Evolutionary conservation across 2,329 filamentous ascomycete genomes (phyloP), one percentile per base, ranked within the genome.

Genomic region (Calcarisporium arbuscula): DNA sequence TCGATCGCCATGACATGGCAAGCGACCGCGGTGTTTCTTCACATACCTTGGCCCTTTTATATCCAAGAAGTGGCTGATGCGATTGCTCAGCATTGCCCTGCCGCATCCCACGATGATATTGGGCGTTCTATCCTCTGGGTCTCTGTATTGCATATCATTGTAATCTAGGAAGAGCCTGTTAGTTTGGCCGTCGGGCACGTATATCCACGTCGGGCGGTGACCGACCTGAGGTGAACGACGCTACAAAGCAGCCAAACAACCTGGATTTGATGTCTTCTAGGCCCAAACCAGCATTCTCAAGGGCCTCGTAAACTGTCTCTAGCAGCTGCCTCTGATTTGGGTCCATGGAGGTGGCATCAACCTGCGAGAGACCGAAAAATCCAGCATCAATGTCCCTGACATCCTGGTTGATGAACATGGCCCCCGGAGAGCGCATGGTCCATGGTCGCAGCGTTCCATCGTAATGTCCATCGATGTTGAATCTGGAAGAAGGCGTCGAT

Each of bases 1-100:
- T n/a, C n/a, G n/a, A n/a, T n/a, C n/a, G n/a, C n/a, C n/a, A n/a
- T n/a, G n/a, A n/a, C n/a, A n/a, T n/a, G n/a, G n/a, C n/a, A n/a
- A n/a, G n/a, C n/a, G n/a, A n/a, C n/a, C n/a, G n/a, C n/a, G n/a
- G n/a, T n/a, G 19, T 11, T 4, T 16, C 20, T 19, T 26, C 21
- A 23, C 22, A 11, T 6, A 28, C 35, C 35, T 38, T 12, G 68
- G 63, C 0, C 69, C 68, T 5, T 54, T 51, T 21, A 72, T 54
- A 35, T 72, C 60, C 41, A 67, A 67, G 32, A 58, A 61, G 42
- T 70, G 65, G 1, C 65, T 68, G 10, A 72, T 52, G 4, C 67
- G 55, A 42, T 71, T 72, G 10, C 62, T 54, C 35, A 69, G 44
- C 30, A 68, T 62, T 31, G 62, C 58, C 27, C 57, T 55, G 12